These are phyloP conservation scores for Melanomma pulvis-pyrius DNA, from an alignment of 495 filamentous ascomycete genomes.

Conservation along the genomic window DNA sequence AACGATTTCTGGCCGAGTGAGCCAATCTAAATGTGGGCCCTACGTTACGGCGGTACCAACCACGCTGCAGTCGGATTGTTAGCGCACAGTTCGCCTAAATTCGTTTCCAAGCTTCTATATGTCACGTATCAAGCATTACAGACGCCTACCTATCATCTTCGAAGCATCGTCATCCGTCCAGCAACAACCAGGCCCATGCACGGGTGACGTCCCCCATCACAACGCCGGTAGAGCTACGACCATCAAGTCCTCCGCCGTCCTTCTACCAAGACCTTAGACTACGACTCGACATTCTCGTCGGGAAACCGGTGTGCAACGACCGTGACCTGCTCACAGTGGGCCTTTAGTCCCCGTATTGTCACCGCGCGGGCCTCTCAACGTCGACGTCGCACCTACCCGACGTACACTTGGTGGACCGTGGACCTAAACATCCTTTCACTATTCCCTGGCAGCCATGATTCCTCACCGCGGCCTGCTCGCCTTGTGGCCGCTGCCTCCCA, in stretches of 20 bases:
- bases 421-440: background rate
- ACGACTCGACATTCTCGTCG: background rate
- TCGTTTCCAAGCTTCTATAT: background rate
- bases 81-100: background rate
- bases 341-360: background rate
- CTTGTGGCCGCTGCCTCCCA: background rate
- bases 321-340: background rate
- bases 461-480: background rate
- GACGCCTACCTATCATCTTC: background rate
- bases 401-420: background rate
- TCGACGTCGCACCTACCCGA: background rate
- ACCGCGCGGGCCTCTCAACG: background rate
- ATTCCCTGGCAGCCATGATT: constrained; percentile 4
- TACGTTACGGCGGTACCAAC: background rate
- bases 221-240: constrained; percentile 3
- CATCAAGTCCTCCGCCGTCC: background rate
- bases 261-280: background rate
- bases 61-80: background rate
- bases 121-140: too few species aligned
- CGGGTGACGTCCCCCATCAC: constrained; percentile 1
- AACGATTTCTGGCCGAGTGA: background rate
- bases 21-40: background rate
- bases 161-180: background rate
- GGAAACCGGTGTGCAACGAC: background rate
- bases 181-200: background rate